Percentiles rank a stretch among this genome's conserved stretches.
These are phyloP conservation scores for Monosporozyma servazzii DNA, from an alignment of 805 yeast species.

Conservation along the genomic window DNA sequence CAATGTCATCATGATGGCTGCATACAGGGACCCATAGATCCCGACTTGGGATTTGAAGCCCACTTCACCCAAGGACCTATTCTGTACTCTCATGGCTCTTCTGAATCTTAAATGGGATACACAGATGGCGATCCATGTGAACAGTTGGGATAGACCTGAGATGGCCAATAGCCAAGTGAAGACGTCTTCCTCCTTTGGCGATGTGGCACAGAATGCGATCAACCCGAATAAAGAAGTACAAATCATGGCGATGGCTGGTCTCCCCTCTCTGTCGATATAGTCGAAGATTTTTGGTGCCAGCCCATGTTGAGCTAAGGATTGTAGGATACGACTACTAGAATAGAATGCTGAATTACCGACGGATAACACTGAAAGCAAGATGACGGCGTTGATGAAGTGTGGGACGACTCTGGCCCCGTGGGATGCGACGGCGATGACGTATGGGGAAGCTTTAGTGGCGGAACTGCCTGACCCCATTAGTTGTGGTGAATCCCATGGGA, in stretches of 20 bases:
- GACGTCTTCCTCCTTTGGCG: slow-evolving; percentile 46
- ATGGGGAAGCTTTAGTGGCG: slow-evolving; percentile 56
- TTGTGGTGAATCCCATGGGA: slow-evolving; percentile 40
- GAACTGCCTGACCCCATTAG: slow-evolving; percentile 35
- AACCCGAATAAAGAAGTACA: slow-evolving; percentile 45
- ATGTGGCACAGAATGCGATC: slow-evolving; percentile 58
- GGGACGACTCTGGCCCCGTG: slow-evolving; percentile 61
- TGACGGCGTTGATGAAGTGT: slow-evolving; percentile 64
- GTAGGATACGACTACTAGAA: slow-evolving; percentile 60
- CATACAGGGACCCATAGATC: slow-evolving; percentile 44
- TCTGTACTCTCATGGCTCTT: slow-evolving; percentile 47
- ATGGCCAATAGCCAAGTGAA: slow-evolving; percentile 59
- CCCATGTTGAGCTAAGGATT: slow-evolving; percentile 63
- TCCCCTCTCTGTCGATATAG: slow-evolving; percentile 48
- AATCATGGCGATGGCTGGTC: slow-evolving; percentile 34
- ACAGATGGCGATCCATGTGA: slow-evolving; percentile 56
- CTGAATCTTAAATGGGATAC: slow-evolving; percentile 50
- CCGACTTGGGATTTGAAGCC: slow-evolving; percentile 48
- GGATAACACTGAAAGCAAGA: slow-evolving; percentile 59
- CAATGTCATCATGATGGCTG: slow-evolving; percentile 40
- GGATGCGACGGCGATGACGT: slow-evolving; percentile 49
- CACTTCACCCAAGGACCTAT: slow-evolving; percentile 40
- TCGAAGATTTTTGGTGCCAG: slow-evolving; percentile 50
- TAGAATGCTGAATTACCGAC: slow-evolving; percentile 71
- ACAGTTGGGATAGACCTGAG: slow-evolving; percentile 51